Conservation (phyloP, 352 stramenopile genomes). For the Globisporangium irregulare region DNA sequence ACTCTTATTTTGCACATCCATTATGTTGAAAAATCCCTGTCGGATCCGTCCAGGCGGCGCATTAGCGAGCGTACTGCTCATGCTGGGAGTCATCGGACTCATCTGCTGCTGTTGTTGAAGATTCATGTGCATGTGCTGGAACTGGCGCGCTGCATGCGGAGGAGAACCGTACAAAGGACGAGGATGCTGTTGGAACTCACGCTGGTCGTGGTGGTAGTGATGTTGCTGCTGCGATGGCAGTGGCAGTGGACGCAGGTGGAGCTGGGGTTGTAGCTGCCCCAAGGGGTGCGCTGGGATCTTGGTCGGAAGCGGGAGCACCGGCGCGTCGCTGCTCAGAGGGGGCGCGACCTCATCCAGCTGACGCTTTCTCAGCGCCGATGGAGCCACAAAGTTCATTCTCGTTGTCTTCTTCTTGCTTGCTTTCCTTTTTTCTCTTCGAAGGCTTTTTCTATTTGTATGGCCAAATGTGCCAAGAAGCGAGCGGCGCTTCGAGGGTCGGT, state of each 20-base stretch:
- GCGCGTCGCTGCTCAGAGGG: slow-evolving; percentile 8
- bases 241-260: not conserved
- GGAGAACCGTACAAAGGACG: slow-evolving; percentile 7
- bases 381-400: slow-evolving; percentile 11
- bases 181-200: not conserved
- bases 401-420: not conserved
- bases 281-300: slow-evolving; percentile 8
- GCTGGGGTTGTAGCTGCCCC: slow-evolving; percentile 1
- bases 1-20: slow-evolving; percentile 19
- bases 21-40: not conserved
- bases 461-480: not conserved
- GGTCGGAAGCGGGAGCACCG: not conserved
- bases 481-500: not conserved
- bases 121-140: slow-evolving; percentile 3
- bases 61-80: slow-evolving; percentile 7
- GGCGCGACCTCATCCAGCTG: slow-evolving; percentile 14
- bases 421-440: not conserved
- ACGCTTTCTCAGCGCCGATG: slow-evolving; percentile 13
- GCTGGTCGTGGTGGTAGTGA: not conserved
- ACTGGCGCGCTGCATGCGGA: not conserved
- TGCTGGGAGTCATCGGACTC: not conserved
- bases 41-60: not conserved
- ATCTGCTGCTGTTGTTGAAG: slow-evolving; percentile 3
- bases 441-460: not conserved
- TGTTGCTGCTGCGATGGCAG: not conserved